Conservation (phyloP, 768 basidiomycete species). For the Tephrocybe sp. region DNA sequence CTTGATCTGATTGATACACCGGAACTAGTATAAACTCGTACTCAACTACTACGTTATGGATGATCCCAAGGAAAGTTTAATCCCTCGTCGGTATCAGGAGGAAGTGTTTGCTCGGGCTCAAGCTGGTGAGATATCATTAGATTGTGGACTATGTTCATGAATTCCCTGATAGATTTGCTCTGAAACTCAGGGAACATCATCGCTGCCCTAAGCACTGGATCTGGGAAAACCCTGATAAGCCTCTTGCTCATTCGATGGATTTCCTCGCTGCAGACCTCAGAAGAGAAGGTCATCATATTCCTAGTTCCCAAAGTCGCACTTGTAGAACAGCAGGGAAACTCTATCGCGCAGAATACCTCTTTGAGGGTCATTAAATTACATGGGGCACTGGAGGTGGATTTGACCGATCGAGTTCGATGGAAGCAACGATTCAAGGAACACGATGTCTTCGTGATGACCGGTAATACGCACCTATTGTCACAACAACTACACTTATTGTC, state of each 20-base stretch:
- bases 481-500: not conserved
- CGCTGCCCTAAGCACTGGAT: slow-evolving; percentile 73
- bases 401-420: slow-evolving; percentile 69
- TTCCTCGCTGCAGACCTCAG: slow-evolving; percentile 43
- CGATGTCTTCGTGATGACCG: slow-evolving; percentile 86
- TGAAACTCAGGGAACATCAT: slow-evolving; percentile 60
- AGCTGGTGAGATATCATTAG: slow-evolving; percentile 28
- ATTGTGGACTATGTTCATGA: not conserved
- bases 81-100: slow-evolving; percentile 62
- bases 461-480: slow-evolving; percentile 34
- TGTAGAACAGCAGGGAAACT: slow-evolving; percentile 78
- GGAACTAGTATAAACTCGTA: no score
- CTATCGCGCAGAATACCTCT: slow-evolving; percentile 61
- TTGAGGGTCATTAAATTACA: slow-evolving; percentile 66
- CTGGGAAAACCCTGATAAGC: slow-evolving; percentile 77
- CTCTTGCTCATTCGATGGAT: slow-evolving; percentile 78
- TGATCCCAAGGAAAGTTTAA: slow-evolving; percentile 8
- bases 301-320: slow-evolving; percentile 84
- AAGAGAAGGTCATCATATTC: slow-evolving; percentile 68
- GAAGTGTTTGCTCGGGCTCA: slow-evolving; percentile 67
- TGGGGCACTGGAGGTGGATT: slow-evolving; percentile 69
- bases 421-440: slow-evolving; percentile 53
- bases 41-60: no score
- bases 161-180: slow-evolving; percentile 11
- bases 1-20: no score